Evolutionary conservation across 2,329 filamentous ascomycete genomes (phyloP), one percentile per base, ranked within the genome.

Genomic region (Talaromyces albobiverticillius): DNA sequence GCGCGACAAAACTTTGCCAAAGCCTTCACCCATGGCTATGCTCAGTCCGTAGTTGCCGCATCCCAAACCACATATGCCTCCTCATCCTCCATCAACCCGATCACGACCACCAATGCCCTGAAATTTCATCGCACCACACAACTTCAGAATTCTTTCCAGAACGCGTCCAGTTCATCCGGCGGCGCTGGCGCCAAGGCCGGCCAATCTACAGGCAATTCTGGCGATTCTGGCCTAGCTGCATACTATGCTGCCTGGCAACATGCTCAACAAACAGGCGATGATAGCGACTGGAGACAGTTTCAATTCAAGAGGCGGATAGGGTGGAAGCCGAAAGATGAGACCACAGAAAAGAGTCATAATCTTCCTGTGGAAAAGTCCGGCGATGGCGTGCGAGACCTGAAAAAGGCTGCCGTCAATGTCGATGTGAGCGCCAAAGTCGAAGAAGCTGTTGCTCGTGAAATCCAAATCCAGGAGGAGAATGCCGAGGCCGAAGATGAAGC

Each of bases 1-100:
- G 90, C 95, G 85, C 93, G 94, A 81, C 89, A 93, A 83, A 92
- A 90, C 87, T 88, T 96, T 78, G 87, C 90, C 71, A 97, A 97
- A 80, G 91, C 92, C 69, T 88, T 97, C 74, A 93, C 90, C 73
- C 90, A 97, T 84, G 93, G 93, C 77, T 97, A 96, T 83, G 92
- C 92, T 66, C 93, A 97, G 74, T 96, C 92, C 60, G 88, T 97
- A 76, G 91, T 99, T 77, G 94, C 94, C 69, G 93, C 91, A 67
- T 90, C 90, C 61, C 91, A 96, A 82, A 86, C 88, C 78, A 82
- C 84, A 81, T 82, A 90, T 86, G 81, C 85, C 78, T 70, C 90
- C 34, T 80, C 81, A 62, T 80, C 80, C 54, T 75, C 77, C 41
- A 72, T 84, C 55, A 80, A 79, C 59, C 75, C 79, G 40, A 76